A percentile compares a stretch with the other conserved stretches of the same genome.
phyloP scores from a whole-genome alignment of 139 green algal species.

The Pseudopediastrum boryanum region DNA sequence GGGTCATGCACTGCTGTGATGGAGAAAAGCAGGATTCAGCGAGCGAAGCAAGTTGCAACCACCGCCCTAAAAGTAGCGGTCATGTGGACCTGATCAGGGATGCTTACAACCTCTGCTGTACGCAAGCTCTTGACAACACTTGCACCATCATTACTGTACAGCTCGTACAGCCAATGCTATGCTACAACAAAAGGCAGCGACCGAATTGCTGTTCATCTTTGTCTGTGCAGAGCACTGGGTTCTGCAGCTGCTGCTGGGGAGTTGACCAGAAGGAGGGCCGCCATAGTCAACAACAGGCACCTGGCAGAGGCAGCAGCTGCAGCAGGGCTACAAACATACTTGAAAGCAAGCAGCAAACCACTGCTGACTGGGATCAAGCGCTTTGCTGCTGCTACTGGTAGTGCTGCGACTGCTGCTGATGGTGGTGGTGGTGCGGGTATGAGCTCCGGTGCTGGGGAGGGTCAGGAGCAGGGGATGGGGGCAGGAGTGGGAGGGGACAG shows the following conservation, averaged over 20 bases:
- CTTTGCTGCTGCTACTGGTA: conserved; percentile 2
- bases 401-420: not conserved
- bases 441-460: not conserved
- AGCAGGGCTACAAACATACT: conserved; percentile 7
- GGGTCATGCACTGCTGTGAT: too few species aligned
- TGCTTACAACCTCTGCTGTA: not conserved
- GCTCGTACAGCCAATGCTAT: not conserved
- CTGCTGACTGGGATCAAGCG: not conserved
- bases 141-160: not conserved
- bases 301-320: conserved; percentile 3
- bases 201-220: not conserved
- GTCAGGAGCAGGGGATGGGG: not conserved
- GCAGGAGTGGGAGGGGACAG: not conserved
- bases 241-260: not conserved
- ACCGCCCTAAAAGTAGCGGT: too few species aligned
- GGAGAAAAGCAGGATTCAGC: too few species aligned
- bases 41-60: too few species aligned
- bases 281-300: conserved; percentile 27
- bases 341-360: conserved; percentile 3
- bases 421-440: not conserved
- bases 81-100: not conserved
- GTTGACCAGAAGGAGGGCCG: not conserved
- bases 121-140: not conserved
- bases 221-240: not conserved
- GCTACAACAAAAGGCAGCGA: not conserved